Base-by-base conservation (phyloP, 208 protist genomes). In the Trypanosoma cruzi region DNA sequence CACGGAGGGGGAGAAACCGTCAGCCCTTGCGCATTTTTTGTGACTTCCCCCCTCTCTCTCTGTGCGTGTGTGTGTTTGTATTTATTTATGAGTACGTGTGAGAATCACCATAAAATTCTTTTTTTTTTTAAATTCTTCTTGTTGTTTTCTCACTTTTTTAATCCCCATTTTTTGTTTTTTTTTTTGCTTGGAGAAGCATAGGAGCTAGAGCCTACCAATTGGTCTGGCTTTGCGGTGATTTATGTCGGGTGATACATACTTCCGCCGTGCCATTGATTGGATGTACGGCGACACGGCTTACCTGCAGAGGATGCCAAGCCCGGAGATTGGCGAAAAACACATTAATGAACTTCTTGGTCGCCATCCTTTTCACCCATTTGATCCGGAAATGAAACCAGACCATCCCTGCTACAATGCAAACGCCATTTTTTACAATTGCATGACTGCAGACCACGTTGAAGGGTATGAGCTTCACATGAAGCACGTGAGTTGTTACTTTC, bases 301-400 rank as follows among this genome's bases (percentile, higher is more conserved):
- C 69, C 73, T 96, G 8, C 82, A 92, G 56, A 76, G 85, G 26
- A 29, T 79, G 16, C 81, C 83, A 8, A 63, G 76, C 2, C 73
- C 81, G 37, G 90, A 96, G 20, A 52, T 93, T 54, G 84, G 84
- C 11, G 71, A 89, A 22, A 94, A 89, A 62, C 91, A 96, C 73
- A 86, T 96, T 59, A 96, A 93, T 64, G 86, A 93, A 42, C 78
- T 96, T 13, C 81, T 96, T 22, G 88, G 91, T 3, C 81, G 83
- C 11, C 91, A 96, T 59, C 88, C 88, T n/a, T 94, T 88, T 57
- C 84, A 96, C 32, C 91, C 91, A 8, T 96, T 89, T 75, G 79
- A 90, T 60, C 88, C 89, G 4, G 80, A 88, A 28, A 76, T 96
- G 79, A 76, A 79, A 52, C 53, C 73, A 4, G 78, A 81, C 42